Evolutionary conservation across 2,329 filamentous ascomycete genomes (phyloP).

Genomic region (Calonectria crousiana): DNA sequence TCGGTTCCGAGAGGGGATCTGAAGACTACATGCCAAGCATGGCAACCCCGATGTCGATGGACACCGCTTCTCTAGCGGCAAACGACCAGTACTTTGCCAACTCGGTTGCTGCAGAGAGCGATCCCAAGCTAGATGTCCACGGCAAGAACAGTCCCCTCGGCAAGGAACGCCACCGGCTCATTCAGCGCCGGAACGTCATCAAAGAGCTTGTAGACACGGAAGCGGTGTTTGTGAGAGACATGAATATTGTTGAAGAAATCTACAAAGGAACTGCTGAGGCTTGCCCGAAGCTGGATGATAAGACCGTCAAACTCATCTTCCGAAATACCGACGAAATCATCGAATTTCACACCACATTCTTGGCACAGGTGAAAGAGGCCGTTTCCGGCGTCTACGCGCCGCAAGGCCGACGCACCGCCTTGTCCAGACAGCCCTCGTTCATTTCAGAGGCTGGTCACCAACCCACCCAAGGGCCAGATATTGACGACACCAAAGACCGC

Average conservation of each 20-base stretch:
- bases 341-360: slow-evolving; percentile 84
- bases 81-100: slow-evolving; percentile 55
- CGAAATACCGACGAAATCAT: slow-evolving; percentile 94
- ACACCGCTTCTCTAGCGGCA: slow-evolving; percentile 59
- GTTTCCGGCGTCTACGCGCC: slow-evolving; percentile 84
- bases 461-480: slow-evolving; percentile 52
- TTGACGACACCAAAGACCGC: slow-evolving; percentile 66
- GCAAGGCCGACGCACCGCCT: slow-evolving; percentile 58
- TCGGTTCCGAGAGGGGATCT: slow-evolving; percentile 59
- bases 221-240: slow-evolving; percentile 89
- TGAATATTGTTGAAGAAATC: slow-evolving; percentile 98
- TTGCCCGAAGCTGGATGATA: slow-evolving; percentile 81
- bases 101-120: slow-evolving; percentile 53
- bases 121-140: slow-evolving; percentile 48
- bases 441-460: slow-evolving; percentile 56
- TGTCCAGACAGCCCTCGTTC: slow-evolving; percentile 57
- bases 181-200: slow-evolving; percentile 85
- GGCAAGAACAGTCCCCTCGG: slow-evolving; percentile 58
- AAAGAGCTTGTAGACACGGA: slow-evolving; percentile 96
- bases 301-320: slow-evolving; percentile 92
- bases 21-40: slow-evolving; percentile 58
- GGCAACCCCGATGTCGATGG: slow-evolving; percentile 60
- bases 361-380: slow-evolving; percentile 83
- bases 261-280: slow-evolving; percentile 94
- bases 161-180: slow-evolving; percentile 77